Evolutionary conservation across 768 basidiomycete species (phyloP), one percentile per base, ranked within the genome.

Genomic region (Collybiopsis confluens): DNA sequence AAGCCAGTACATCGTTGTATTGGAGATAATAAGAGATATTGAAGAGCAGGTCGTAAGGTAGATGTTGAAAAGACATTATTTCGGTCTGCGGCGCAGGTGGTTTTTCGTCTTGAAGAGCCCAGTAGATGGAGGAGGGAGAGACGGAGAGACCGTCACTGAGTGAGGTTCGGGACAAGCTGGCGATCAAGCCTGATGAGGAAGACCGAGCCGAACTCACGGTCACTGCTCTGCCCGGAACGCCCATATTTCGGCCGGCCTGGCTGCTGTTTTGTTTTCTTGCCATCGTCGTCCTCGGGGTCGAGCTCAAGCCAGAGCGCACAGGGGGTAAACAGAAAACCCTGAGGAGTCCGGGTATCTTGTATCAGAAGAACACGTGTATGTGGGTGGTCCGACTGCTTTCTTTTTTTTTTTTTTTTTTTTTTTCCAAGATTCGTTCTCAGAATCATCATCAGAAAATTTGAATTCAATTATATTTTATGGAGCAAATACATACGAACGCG

Each of bases 41-140:
- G 53, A 88, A 75, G 41, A 89, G 64, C 18, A 88, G 71, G 70
- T 89, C 87, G 66, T 87, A 87, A 0, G 86, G 86, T 18, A 89
- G 71, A 4, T 70, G 72, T 56, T 66, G 64, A 47, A 78, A 62
- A 11, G 69, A 35, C 52, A 53, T 53, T 20, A 28, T 42, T 33
- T 40, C 50, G 13, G 26, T 37, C 50, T n/a, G 50, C 38, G 37
- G 50, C 20, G 23, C 4, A 11, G 7, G 27, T 18, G 37, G 20
- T 36, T 18, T 33, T 37, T 35, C 47, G 20, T 18, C 21, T 6
- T 6, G 36, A 33, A 35, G 21, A 16, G 30, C 10, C 47, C 37
- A 28, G 21, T 8, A 42, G 28, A 23, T 5, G 26, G 10, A 41
- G 7, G 50, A 42, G 11, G 37, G 50, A 23, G 50, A 52, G 3